Base-by-base conservation (phyloP, 495 filamentous ascomycete genomes). In the Penicillium argentinense region DNA sequence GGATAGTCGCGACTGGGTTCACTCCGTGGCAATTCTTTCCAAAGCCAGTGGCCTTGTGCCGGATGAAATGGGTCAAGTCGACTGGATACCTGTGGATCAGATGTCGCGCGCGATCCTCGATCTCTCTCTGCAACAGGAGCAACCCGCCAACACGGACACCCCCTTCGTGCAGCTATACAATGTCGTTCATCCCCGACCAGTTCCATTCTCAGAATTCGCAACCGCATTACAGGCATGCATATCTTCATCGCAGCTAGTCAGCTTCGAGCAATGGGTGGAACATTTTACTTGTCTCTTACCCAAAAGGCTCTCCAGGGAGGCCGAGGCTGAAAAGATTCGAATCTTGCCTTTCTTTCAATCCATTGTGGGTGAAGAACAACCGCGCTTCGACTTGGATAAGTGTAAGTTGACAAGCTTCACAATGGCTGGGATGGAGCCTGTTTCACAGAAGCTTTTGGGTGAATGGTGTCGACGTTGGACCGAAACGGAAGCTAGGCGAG, bases 21-120 rank as follows among this genome's bases (percentile, higher is more conserved):
- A 54, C 1, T 51, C 57, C 0, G 21, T 66, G n/a, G 32, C 62
- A 14, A 47, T 55, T 16, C 50, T 55, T 8, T 56, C 57, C n/a
- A 40, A 54, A 22, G 41, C 50, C 1, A 39, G 51, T 11, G 61
- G 62, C 9, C 43, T 41, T 16, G 30, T 66, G 1, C 62, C 62
- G 4, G 19, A n/a, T 1, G 18, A 59, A 14, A 5, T 59, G 3
- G 48, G 23, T 11, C 18, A 41, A 6, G 42, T 52, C 13, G 55
- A 66, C 46, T 66, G 62, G 62, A 49, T 66, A 11, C 61, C 61
- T 2, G 51, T 64, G 2, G 61, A 64, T 33, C 24, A 47, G n/a
- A 23, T 54, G 7, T 54, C 57, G 12, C 25, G 24, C 2, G 33
- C 54, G 7, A 42, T 66, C n/a, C 18, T 39, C 3, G 62, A 64